Evolutionary conservation across 1,284 basidiomycete species (phyloP).

Genomic region (Ustilago xerochloae): DNA sequence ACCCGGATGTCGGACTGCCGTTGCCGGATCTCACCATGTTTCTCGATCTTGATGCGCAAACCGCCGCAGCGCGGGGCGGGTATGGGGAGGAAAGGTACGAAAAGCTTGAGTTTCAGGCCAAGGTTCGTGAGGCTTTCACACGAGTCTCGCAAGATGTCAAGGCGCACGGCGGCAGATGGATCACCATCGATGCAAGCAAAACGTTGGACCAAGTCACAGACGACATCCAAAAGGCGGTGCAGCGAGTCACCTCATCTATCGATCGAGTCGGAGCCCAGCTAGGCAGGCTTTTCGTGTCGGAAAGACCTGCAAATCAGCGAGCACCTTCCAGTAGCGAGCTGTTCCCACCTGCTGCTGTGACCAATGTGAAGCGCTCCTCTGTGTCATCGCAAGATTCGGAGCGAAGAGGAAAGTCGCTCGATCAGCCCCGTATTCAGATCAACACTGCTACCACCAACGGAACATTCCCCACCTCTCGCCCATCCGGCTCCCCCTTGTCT

Average conservation of each 20-base stretch:
- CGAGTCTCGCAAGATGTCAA: slow-evolving; percentile 49
- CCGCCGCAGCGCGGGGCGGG: slow-evolving; percentile 80
- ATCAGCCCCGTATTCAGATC: slow-evolving; percentile 20
- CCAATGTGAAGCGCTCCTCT: slow-evolving; percentile 16
- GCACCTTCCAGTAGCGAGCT: slow-evolving; percentile 35
- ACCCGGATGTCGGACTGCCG: slow-evolving; percentile 86
- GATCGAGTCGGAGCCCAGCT: slow-evolving; percentile 31
- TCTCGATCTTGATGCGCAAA: slow-evolving; percentile 81
- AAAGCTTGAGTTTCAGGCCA: slow-evolving; percentile 65
- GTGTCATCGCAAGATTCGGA: slow-evolving; percentile 16
- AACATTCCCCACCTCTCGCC: slow-evolving; percentile 21
- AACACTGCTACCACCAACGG: slow-evolving; percentile 11
- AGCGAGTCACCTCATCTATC: slow-evolving; percentile 36
- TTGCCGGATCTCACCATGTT: slow-evolving; percentile 89
- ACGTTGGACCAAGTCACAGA: slow-evolving; percentile 59
- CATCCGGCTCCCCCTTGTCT: slow-evolving; percentile 24
- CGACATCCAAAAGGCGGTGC: slow-evolving; percentile 47
- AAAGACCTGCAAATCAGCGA: slow-evolving; percentile 14
- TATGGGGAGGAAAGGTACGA: slow-evolving; percentile 85
- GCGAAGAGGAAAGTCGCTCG: slow-evolving; percentile 19
- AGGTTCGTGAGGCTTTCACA: slow-evolving; percentile 63
- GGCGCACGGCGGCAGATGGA: slow-evolving; percentile 49
- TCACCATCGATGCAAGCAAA: slow-evolving; percentile 56
- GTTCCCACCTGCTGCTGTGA: slow-evolving; percentile 6
- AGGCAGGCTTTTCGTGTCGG: slow-evolving; percentile 31